These are phyloP conservation scores for Penicillium olsonii DNA, from an alignment of 2,329 filamentous ascomycete species.

Conservation along the genomic window DNA sequence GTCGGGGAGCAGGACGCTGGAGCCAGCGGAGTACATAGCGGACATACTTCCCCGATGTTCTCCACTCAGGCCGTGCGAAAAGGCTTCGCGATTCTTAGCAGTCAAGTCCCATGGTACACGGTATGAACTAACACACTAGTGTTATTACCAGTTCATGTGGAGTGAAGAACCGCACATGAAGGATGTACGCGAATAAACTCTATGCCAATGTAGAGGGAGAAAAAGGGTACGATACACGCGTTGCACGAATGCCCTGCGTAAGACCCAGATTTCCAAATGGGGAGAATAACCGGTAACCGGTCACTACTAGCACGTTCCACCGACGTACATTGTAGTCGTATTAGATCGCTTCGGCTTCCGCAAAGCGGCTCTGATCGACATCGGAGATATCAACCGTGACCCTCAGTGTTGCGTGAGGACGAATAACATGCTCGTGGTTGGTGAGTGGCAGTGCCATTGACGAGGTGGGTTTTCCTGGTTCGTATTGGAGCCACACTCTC, in stretches of 20 bases:
- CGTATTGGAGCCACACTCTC: neutral
- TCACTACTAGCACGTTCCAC: neutral
- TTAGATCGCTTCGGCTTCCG: neutral
- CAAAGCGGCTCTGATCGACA: slow-evolving; percentile 8
- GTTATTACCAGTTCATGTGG: neutral
- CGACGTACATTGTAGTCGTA: neutral
- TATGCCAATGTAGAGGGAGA: too few relatives aligned
- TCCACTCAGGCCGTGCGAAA: slow-evolving; percentile 1
- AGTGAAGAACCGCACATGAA: neutral
- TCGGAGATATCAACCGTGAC: slow-evolving; percentile 2
- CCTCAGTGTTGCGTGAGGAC: neutral
- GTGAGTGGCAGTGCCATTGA: neutral
- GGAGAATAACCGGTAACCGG: slow-evolving; percentile 1
- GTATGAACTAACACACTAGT: neutral
- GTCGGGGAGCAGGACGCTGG: neutral
- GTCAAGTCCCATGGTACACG: neutral
- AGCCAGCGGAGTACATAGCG: neutral
- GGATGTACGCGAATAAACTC: neutral
- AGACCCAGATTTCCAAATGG: neutral
- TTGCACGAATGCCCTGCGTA: neutral
- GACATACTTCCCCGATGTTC: neutral
- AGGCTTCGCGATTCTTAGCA: neutral
- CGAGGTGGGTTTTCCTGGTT: neutral
- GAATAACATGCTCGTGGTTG: neutral
- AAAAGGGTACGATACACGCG: neutral